Evolutionary conservation across 2,329 filamentous ascomycete species (phyloP), one percentile per base, ranked within the genome.

Genomic region (Nothophaeocryptopus gaeumannii): DNA sequence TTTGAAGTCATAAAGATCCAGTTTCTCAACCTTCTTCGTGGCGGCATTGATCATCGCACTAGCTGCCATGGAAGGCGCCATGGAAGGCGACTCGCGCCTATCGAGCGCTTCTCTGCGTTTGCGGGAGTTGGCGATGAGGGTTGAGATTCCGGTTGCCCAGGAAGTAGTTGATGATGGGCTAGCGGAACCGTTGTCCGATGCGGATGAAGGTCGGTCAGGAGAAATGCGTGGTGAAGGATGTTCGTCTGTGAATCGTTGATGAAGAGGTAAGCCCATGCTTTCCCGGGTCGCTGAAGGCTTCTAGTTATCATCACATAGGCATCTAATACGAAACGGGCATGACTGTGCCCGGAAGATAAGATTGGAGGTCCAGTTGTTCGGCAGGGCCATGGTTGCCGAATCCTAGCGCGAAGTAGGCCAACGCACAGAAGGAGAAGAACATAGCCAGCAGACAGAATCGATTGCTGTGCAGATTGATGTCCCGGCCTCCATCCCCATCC

Each of bases 1-100:
- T 32, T 63, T 66, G 54, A 68, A 65, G 13, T 67, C 64, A 47
- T 68, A 67, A 2, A 69, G 38, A 12, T 65, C 64, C 13, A 65
- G 37, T 11, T 67, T 65, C 14, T 64, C 58, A 26, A 63, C 30
- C 41, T 61, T 61, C 37, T 54, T 58, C 12, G 54, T 51, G 2
- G 61, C 52, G 10, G 55, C 59, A 15, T 59, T 57, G 2, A 61
- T 48, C 13, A 11, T 45, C 41, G 33, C 35, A 12, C 36, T 16
- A 10, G 34, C 16, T 20, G 29, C 32, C 39, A 20, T 16, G 20
- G n/a, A n/a, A n/a, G n/a, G n/a, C n/a, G n/a, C n/a, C n/a, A n/a
- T n/a, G n/a, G 39, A 35, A 12, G 53, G 34, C 12, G 40, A 39
- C 34, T 37, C 40, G n/a, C 49, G 14, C 16, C 42, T 53, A 31